Conservation (phyloP, 2,329 filamentous ascomycete species). For the Claviceps lovelessii region DNA sequence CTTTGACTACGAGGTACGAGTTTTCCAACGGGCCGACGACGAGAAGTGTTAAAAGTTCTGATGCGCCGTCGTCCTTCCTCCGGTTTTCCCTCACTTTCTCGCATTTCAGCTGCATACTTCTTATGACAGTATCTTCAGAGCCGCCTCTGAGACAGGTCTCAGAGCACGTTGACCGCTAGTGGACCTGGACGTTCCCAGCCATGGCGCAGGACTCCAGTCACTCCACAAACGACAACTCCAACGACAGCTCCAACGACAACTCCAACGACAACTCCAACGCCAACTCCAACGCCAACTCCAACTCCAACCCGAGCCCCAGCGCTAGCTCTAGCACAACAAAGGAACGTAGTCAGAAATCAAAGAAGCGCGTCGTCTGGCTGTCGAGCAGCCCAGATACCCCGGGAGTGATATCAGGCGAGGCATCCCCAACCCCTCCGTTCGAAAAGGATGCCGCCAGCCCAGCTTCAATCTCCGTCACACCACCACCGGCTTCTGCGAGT, state of each 20-base stretch:
- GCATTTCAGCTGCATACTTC: constrained; percentile 1
- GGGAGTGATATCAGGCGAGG: constrained; percentile 9
- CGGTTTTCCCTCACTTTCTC: not conserved
- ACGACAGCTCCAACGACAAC: too few relatives aligned
- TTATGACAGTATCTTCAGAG: constrained; percentile 1
- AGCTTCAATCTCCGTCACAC: constrained; percentile 4
- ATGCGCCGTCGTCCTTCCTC: not conserved
- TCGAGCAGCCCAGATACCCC: constrained; percentile 12
- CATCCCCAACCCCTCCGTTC: constrained; percentile 1
- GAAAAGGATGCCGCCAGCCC: constrained; percentile 8
- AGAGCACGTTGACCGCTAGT: constrained; percentile 8
- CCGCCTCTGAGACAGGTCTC: constrained; percentile 12
- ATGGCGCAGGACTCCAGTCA: constrained; percentile 12
- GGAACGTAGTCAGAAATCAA: constrained; percentile 21
- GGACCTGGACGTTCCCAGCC: constrained; percentile 8
- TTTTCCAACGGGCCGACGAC: not conserved
- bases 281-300: constrained; percentile 16
- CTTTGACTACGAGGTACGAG: not conserved
- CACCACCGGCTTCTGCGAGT: too few relatives aligned
- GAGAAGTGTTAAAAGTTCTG: not conserved
- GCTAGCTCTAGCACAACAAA: constrained; percentile 11
- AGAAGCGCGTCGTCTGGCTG: constrained; percentile 28
- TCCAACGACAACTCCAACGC: too few relatives aligned
- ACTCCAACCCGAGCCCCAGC: constrained; percentile 8
- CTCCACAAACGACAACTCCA: too few relatives aligned